These are phyloP conservation scores for Lagerstroemia speciosa DNA, from an alignment of 345 rosid genomes.

Conservation along the genomic window DNA sequence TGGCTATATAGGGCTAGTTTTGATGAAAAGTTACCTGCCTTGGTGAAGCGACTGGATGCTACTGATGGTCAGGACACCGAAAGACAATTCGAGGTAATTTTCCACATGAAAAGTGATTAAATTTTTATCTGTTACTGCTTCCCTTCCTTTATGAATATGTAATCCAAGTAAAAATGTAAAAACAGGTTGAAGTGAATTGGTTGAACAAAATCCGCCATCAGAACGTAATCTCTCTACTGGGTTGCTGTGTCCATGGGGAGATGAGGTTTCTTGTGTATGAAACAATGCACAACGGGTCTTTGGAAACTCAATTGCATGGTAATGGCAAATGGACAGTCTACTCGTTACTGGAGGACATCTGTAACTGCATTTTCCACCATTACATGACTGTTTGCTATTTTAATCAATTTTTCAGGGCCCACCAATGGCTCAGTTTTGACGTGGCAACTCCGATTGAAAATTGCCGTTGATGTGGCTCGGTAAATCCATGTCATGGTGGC, in stretches of 20 bases:
- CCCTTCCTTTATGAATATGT: neutral
- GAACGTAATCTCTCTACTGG: conserved; percentile 63
- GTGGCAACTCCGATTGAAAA: conserved; percentile 82
- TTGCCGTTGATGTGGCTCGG: conserved; percentile 88
- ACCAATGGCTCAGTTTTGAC: conserved; percentile 51
- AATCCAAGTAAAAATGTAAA: neutral
- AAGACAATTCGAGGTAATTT: conserved; percentile 58
- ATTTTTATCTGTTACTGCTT: conserved; percentile 7
- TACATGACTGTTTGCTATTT: neutral
- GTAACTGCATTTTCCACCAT: neutral
- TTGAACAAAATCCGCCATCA: conserved; percentile 68
- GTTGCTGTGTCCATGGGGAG: conserved; percentile 61
- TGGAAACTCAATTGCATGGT: conserved; percentile 78
- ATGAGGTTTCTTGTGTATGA: conserved; percentile 69
- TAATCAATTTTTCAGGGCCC: conserved; percentile 38
- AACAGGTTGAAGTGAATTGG: conserved; percentile 76
- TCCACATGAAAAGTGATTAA: neutral
- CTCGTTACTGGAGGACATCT: neutral
- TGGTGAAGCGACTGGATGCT: conserved; percentile 66
- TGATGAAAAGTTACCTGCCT: conserved; percentile 49
- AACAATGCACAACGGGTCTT: conserved; percentile 86
- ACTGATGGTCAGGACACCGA: conserved; percentile 36
- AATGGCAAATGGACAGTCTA: conserved; percentile 14
- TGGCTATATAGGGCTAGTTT: conserved; percentile 59
- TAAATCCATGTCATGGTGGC: conserved; percentile 7